Evolutionary conservation across 768 basidiomycete species (phyloP), one percentile per base, ranked within the genome.

Genomic region (Boletus eberwhitei): DNA sequence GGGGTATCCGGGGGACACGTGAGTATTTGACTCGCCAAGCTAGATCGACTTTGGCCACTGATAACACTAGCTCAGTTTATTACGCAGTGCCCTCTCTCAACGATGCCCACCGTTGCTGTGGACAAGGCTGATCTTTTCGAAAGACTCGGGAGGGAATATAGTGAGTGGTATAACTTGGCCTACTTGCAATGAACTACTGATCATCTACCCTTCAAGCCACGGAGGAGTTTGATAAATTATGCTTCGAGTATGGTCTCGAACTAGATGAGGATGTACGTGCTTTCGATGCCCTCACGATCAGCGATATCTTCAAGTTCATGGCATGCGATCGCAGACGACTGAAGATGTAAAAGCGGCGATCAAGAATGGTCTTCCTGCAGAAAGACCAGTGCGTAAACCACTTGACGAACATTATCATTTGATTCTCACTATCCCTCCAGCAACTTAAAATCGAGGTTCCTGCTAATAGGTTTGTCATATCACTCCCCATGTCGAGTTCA

Each of bases 391-490:
- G 64, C 50, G 67, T 64, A 81, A 68, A 29, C 41, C 29, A 19
- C 49, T 40, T 26, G 38, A 38, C 26, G 12, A 19, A 19, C 31
- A 16, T 4, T 22, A n/a, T 26, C 12, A 24, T 31, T 17, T 12
- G 22, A 21, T 35, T 6, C 55, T 69, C 46, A 65, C 21, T 9
- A 12, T 50, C 3, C 36, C 35, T 60, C 45, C 60, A 98, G 87
- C 93, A 97, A 90, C 77, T 99, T 64, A 99, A 98, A 80, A 97
- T 99, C 64, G 97, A 99, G 73, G 82, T 98, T 41, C 95, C 97
- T 42, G 97, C 97, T n/a, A 99, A 99, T 72, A 86, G 94, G 93
- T 84, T 53, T 29, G 69, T 60, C 29, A 13, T 29, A 11, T 50
- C 38, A 19, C 43, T 40, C 29, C 14, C n/a, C 22, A 12, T 35